phyloP scores from a whole-genome alignment of 352 stramenopile species.

The Phytophthora litchii region DNA sequence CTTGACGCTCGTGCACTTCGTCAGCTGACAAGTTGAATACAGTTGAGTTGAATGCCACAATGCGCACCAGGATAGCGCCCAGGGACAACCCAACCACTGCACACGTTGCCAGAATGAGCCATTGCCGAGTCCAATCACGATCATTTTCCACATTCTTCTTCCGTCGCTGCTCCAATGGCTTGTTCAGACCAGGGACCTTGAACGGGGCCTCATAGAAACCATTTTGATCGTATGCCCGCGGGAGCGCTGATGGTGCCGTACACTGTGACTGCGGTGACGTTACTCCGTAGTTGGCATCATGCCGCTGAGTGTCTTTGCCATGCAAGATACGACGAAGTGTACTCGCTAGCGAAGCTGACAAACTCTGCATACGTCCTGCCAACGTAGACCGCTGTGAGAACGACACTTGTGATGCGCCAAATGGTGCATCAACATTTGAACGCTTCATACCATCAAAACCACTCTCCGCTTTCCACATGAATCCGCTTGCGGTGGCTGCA shows the following conservation, averaged over 20 bases:
- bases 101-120: slow-evolving; percentile 37
- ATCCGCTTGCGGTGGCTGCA: slow-evolving; percentile 20
- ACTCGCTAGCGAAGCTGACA: slow-evolving; percentile 47
- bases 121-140: slow-evolving; percentile 23
- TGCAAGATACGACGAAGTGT: slow-evolving; percentile 45
- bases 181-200: slow-evolving; percentile 28
- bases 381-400: slow-evolving; percentile 26
- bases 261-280: slow-evolving; percentile 58
- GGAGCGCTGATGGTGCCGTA: slow-evolving; percentile 39
- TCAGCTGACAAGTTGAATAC: slow-evolving; percentile 37
- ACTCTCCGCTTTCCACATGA: slow-evolving; percentile 26
- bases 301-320: slow-evolving; percentile 13
- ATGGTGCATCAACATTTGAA: slow-evolving; percentile 8
- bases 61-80: slow-evolving; percentile 38
- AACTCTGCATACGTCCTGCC: slow-evolving; percentile 41
- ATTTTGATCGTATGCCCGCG: slow-evolving; percentile 50
- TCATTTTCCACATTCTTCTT: slow-evolving; percentile 19
- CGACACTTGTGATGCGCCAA: slow-evolving; percentile 7
- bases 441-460: slow-evolving; percentile 16
- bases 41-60: slow-evolving; percentile 21
- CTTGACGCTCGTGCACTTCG: slow-evolving; percentile 25
- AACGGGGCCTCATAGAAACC: slow-evolving; percentile 45
- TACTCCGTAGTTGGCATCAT: slow-evolving; percentile 8
- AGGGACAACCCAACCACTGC: slow-evolving; percentile 41
- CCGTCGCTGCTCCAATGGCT: slow-evolving; percentile 16